Evolutionary conservation across 805 yeast species (phyloP), one percentile per base, ranked within the genome.

Genomic region (Starmerella tilneyi): DNA sequence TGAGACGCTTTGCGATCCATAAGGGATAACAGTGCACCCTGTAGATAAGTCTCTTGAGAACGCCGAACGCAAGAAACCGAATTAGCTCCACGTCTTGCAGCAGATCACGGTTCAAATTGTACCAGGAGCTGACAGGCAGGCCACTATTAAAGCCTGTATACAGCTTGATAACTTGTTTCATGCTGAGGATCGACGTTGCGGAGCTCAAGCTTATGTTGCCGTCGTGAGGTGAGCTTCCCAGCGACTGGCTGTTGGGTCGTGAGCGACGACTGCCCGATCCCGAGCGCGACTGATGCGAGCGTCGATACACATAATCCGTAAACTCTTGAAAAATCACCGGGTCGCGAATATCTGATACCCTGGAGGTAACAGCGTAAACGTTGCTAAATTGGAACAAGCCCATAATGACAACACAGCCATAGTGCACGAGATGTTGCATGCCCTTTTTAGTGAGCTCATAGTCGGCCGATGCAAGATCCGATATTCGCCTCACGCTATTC

Each of bases 311-410:
- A 56, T 85, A 92, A 1, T 79, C 75, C 59, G 84, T 94, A 60
- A 97, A 89, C 54, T 86, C 94, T 9, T 74, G 72, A 9, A 86
- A 83, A 71, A 89, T 69, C 0, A 71, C 68, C 78, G 82, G 33
- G 73, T 73, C 38, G 84, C 68, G 53, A n/a, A 94, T 84, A 27
- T 68, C 62, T 0, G 82, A 76, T 20, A 92, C 74, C 35, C 75
- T 73, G 28, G 92, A 79, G 0, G 97, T 84, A 19, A 94, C 84
- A 0, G 96, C 92, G 64, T 92, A 92, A 20, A 79, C 76, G 63
- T 85, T 89, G 38, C 79, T 68, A 60, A 88, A 92, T 59, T 88
- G 96, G 61, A 92, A 89, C 13, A 92, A 76, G 59, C 89, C 97
- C 12, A 84, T 69, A 9, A 88, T 71, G 12, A 81, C 75, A 24